These are phyloP conservation scores for Candida jianshihensis DNA, from an alignment of 805 yeast genomes.

Conservation along the genomic window DNA sequence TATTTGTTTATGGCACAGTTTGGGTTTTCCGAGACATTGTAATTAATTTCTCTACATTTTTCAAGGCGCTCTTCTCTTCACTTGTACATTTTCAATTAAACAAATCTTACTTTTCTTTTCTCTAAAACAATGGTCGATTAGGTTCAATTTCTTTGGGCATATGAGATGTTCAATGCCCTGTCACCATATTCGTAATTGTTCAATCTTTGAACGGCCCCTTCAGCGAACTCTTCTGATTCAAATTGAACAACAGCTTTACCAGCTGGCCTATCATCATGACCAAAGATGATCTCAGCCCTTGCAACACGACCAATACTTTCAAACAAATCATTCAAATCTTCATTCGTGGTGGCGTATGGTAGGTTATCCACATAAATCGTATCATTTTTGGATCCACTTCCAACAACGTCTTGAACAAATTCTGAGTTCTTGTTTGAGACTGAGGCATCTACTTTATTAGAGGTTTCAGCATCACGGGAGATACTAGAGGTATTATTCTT, in stretches of 20 bases:
- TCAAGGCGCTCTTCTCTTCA: no score
- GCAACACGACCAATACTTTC: conserved; percentile 74
- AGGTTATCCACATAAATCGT: conserved; percentile 67
- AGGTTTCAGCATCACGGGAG: conserved; percentile 1
- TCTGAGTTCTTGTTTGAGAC: conserved; percentile 25
- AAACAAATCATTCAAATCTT: conserved; percentile 79
- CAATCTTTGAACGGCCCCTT: conserved; percentile 65
- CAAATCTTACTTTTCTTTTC: no score
- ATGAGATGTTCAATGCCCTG: conserved; percentile 61
- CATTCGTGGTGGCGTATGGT: conserved; percentile 84
- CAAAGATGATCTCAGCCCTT: conserved; percentile 69
- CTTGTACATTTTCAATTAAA: no score
- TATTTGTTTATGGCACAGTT: not conserved
- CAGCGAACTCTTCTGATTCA: conserved; percentile 59
- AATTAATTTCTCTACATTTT: no score
- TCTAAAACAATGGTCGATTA: not conserved
- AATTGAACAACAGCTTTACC: conserved; percentile 87
- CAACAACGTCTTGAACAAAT: conserved; percentile 61
- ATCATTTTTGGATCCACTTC: conserved; percentile 53
- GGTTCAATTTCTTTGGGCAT: conserved; percentile 35
- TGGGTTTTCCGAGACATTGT: not conserved
- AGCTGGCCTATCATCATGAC: conserved; percentile 55
- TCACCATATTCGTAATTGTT: conserved; percentile 82
- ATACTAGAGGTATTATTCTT: conserved; percentile 21
- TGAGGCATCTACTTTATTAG: not conserved